These are phyloP conservation scores for Yamadazyma triangularis DNA, from an alignment of 1,139 yeast species.

Conservation along the genomic window DNA sequence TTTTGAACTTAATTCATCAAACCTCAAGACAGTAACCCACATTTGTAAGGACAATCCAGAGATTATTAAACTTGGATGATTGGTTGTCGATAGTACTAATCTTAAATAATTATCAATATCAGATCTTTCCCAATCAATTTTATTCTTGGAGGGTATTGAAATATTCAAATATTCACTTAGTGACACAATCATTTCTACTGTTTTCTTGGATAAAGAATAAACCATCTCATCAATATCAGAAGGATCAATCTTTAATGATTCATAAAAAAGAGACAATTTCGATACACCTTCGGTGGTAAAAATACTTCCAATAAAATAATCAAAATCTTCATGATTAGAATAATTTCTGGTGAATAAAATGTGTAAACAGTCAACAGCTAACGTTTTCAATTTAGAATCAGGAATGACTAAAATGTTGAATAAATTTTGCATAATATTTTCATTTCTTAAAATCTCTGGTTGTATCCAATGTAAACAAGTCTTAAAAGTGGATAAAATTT, in stretches of 20 bases:
- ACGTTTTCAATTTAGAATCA: conserved; percentile 64
- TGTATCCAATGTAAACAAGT: conserved; percentile 91
- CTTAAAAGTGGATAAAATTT: conserved; percentile 76
- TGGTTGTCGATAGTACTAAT: conserved; percentile 75
- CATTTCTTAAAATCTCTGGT: conserved; percentile 64
- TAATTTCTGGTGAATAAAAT: conserved; percentile 83
- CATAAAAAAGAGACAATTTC: conserved; percentile 62
- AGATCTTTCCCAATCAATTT: conserved; percentile 45
- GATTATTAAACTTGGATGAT: conserved; percentile 81
- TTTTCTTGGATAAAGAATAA: conserved; percentile 78
- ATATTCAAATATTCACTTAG: conserved; percentile 71
- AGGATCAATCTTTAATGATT: conserved; percentile 59
- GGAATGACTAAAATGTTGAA: conserved; percentile 56
- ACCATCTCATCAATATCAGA: conserved; percentile 74
- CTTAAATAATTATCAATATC: conserved; percentile 63
- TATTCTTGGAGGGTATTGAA: conserved; percentile 29
- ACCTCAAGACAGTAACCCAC: conserved; percentile 88
- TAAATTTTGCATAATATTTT: conserved; percentile 65
- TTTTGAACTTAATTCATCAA: conserved; percentile 62
- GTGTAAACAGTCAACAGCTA: conserved; percentile 89
- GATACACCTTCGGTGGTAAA: conserved; percentile 69
- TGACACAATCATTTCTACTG: conserved; percentile 91
- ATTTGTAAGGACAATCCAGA: conserved; percentile 88
- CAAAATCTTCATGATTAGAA: conserved; percentile 65
- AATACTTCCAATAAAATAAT: conserved; percentile 73